Evolutionary conservation across 2,329 filamentous ascomycete species (phyloP), one percentile per base, ranked within the genome.

Genomic region (Paraphaeosphaeria minitans): DNA sequence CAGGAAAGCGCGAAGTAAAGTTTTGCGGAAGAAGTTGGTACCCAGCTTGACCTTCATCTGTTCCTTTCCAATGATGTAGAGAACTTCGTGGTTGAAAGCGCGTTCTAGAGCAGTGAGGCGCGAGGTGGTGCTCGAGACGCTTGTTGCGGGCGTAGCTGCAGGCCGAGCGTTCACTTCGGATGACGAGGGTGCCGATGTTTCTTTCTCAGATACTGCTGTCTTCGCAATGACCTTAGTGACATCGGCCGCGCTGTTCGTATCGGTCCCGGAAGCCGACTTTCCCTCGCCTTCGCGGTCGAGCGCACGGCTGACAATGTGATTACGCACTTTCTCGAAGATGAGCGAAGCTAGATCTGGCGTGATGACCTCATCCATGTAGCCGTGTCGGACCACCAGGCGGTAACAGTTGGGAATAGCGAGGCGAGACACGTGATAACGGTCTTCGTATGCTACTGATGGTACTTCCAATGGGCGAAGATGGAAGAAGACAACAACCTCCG

Each of bases 401-500:
- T 91, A 92, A 65, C 87, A 88, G 33, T 87, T 84, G 0, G 85
- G 85, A 19, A 90, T 75, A 0, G 78, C 72, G 7, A 81, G 74
- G 6, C 78, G 72, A 6, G 72, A 70, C 6, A 83, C 76, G n/a
- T 78, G 76, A 61, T 84, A 84, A 1, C 83, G 77, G 8, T 85
- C 78, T 2, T 81, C 80, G 1, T 64, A 62, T 2, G 64, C 55
- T 1, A 73, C 68, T 13, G 71, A 66, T 3, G 89, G 88, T 1
- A 80, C 77, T 31, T 86, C 82, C 0, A 91, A 79, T 0, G 88
- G 83, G 6, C 88, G 85, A 58, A 93, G 81, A 66, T 93, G 89
- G 72, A 93, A 89, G 73, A 93, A 92, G 1, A 92, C 82, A n/a
- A 85, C 83, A 12, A 91, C 84, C 31, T 90, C 86, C 0, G 89